Percentiles rank a stretch among this genome's conserved stretches.
Conservation (phyloP, 495 filamentous ascomycete genomes). For the Alectoria sarmentosa region DNA sequence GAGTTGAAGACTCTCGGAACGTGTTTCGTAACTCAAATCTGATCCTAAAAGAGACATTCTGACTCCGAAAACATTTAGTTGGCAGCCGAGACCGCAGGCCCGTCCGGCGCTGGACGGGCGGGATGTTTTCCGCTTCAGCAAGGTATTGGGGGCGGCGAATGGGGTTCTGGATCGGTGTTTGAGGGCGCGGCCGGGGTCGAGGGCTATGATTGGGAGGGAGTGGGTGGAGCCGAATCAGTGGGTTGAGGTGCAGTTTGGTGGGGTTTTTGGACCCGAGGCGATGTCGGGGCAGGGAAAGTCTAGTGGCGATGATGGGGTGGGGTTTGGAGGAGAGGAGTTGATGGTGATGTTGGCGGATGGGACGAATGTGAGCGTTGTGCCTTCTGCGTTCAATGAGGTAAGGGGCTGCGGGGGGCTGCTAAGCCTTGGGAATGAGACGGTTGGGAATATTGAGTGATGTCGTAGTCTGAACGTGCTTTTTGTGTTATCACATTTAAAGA, state of each 20-base stretch:
- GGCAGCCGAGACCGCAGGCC: background rate
- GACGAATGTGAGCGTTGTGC: background rate
- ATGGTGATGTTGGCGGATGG: background rate
- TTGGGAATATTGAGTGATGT: background rate
- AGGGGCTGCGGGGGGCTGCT: background rate
- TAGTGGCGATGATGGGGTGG: background rate
- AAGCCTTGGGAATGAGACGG: background rate
- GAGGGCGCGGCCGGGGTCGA: too few species aligned
- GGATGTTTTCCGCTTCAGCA: conserved; percentile 1
- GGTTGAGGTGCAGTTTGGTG: conserved; percentile 7
- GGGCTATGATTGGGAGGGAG: background rate
- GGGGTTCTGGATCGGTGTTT: background rate
- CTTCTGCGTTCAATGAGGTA: background rate
- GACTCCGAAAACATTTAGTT: too few species aligned
- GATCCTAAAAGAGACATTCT: too few species aligned
- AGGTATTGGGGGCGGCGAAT: background rate
- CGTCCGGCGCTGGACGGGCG: background rate
- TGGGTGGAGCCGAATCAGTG: conserved; percentile 4
- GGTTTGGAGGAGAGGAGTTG: too few species aligned
- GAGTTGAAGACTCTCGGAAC: too few species aligned
- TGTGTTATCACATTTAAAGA: too few species aligned
- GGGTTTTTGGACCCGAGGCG: background rate
- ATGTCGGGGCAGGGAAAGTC: background rate
- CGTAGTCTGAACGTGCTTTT: too few species aligned
- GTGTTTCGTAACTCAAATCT: too few species aligned